A percentile compares a stretch with the other conserved stretches of the same genome.
Conservation (phyloP, 2,329 filamentous ascomycete species). For the Fusarium heterosporum region DNA sequence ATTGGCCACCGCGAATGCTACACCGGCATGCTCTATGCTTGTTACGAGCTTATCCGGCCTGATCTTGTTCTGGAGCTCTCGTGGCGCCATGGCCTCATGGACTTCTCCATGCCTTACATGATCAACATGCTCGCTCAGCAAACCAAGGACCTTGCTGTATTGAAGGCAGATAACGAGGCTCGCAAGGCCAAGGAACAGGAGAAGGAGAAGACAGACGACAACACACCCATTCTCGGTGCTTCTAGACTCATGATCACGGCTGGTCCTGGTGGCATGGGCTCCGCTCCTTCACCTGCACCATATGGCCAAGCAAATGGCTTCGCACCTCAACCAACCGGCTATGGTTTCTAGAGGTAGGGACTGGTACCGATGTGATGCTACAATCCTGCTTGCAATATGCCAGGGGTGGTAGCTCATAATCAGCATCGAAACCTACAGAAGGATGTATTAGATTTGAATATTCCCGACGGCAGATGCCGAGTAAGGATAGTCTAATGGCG, state of each 20-base stretch:
- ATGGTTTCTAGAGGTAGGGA: constrained; percentile 65
- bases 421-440: constrained; percentile 16
- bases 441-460: constrained; percentile 10
- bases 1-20: constrained; percentile 99
- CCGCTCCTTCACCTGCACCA: constrained; percentile 69
- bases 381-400: constrained; percentile 29
- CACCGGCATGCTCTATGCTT: constrained; percentile 99
- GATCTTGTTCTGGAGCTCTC: constrained; percentile 95
- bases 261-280: constrained; percentile 70
- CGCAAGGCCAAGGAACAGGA: constrained; percentile 81
- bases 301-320: constrained; percentile 88
- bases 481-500: constrained; percentile 44
- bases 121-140: constrained; percentile 97
- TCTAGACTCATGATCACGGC: constrained; percentile 96
- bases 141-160: constrained; percentile 81
- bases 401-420: constrained; percentile 16
- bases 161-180: constrained; percentile 97
- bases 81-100: constrained; percentile 92
- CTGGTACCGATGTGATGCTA: constrained; percentile 48
- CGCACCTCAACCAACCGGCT: constrained; percentile 87
- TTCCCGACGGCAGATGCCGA: constrained; percentile 3
- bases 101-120: constrained; percentile 99
- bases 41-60: constrained; percentile 95
- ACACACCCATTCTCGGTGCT: constrained; percentile 90
- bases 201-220: constrained; percentile 88